phyloP scores from a whole-genome alignment of 805 yeast genomes.

The Wickerhamiella occidentalis region DNA sequence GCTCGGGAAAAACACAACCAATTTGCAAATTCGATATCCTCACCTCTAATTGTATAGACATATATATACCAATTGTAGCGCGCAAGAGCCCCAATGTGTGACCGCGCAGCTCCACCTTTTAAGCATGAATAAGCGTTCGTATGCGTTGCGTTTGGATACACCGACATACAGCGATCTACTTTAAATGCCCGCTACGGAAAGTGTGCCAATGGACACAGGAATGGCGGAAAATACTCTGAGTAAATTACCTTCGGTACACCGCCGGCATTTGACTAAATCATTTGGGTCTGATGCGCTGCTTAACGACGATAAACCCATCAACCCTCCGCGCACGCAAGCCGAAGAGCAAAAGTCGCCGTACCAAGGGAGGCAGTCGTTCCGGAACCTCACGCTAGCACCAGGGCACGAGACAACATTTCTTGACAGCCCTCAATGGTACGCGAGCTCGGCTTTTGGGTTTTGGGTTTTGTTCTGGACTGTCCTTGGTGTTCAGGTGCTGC shows the following conservation, averaged over 20 bases:
- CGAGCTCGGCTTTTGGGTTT: constrained; percentile 53
- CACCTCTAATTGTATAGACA: too few relatives aligned
- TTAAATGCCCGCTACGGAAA: neutral
- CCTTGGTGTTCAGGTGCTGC: constrained; percentile 41
- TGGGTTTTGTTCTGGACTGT: constrained; percentile 44
- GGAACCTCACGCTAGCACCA: constrained; percentile 16
- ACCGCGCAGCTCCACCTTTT: too few relatives aligned
- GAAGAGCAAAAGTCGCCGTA: neutral
- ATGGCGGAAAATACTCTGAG: neutral
- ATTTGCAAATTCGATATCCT: too few relatives aligned
- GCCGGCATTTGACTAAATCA: constrained; percentile 6
- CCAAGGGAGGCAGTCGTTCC: constrained; percentile 14
- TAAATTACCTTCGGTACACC: neutral
- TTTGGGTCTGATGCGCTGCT: neutral
- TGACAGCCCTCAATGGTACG: constrained; percentile 23
- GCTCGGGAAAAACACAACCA: too few relatives aligned
- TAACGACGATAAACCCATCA: neutral
- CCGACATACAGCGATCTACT: neutral
- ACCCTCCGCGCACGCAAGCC: neutral
- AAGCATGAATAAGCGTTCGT: neutral
- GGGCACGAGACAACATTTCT: constrained; percentile 22
- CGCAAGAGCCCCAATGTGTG: too few relatives aligned
- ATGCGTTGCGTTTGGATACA: neutral
- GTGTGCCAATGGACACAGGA: neutral
- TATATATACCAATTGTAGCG: too few relatives aligned